Conservation (phyloP, 2,329 filamentous ascomycete genomes). For the Cadophora luteo-olivacea region DNA sequence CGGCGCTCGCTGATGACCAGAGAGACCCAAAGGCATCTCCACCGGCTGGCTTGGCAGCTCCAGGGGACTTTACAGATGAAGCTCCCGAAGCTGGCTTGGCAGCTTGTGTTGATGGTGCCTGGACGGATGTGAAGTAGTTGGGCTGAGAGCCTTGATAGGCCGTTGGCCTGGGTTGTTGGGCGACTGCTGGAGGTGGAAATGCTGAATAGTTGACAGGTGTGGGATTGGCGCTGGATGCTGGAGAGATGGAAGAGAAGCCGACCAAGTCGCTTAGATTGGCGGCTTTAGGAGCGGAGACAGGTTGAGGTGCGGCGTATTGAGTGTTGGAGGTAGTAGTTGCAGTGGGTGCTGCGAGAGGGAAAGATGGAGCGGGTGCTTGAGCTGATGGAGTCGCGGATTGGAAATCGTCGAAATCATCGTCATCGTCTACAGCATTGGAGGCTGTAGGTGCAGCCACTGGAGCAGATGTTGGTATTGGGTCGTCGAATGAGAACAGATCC, state of each 20-base stretch:
- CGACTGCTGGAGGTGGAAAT: conserved; percentile 57
- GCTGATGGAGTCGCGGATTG: conserved; percentile 77
- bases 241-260: conserved; percentile 81
- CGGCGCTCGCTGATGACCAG: conserved; percentile 73
- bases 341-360: conserved; percentile 50
- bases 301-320: conserved; percentile 82
- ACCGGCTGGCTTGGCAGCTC: conserved; percentile 60
- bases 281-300: conserved; percentile 82
- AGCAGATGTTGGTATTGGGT: conserved; percentile 60
- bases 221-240: conserved; percentile 64
- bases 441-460: conserved; percentile 50
- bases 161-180: conserved; percentile 53
- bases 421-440: conserved; percentile 56
- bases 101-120: conserved; percentile 47
- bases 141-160: conserved; percentile 80
- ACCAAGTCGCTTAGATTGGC: conserved; percentile 82
- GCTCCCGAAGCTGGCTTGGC: conserved; percentile 40
- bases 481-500: conserved; percentile 93
- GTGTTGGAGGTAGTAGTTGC: conserved; percentile 62
- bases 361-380: conserved; percentile 51
- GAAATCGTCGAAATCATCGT: conserved; percentile 97
- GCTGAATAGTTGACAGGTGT: conserved; percentile 69
- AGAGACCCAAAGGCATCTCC: conserved; percentile 91
- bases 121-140: conserved; percentile 94
- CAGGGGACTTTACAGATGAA: conserved; percentile 52